Evolutionary conservation across 768 basidiomycete genomes (phyloP).

Genomic region (Phaeotremella skinneri): DNA sequence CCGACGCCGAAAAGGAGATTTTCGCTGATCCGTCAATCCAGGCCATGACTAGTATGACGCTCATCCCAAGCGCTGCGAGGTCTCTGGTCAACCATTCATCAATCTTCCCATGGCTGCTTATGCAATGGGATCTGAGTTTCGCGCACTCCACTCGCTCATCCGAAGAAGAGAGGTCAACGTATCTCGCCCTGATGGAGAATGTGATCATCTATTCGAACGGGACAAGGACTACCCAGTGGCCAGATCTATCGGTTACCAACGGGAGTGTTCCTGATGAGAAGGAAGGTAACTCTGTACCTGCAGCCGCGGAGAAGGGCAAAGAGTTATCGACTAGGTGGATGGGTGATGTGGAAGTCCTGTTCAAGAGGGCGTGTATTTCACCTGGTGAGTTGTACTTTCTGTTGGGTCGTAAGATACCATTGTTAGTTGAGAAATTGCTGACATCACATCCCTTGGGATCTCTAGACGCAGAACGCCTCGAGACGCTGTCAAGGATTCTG

Average conservation of each 20-base stretch:
- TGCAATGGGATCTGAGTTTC: slow-evolving; percentile 55
- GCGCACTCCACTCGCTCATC: slow-evolving; percentile 1
- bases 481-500: slow-evolving; percentile 11
- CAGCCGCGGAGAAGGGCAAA: neutral
- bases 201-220: slow-evolving; percentile 26
- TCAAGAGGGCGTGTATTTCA: slow-evolving; percentile 4
- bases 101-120: slow-evolving; percentile 77
- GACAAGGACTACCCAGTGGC: neutral
- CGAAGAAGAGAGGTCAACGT: slow-evolving; percentile 30
- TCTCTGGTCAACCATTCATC: slow-evolving; percentile 70
- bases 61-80: slow-evolving; percentile 65
- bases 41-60: slow-evolving; percentile 74
- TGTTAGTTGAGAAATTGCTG: neutral
- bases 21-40: slow-evolving; percentile 46
- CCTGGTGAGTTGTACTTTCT: slow-evolving; percentile 7
- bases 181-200: slow-evolving; percentile 52
- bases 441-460: neutral
- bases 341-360: slow-evolving; percentile 14
- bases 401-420: neutral
- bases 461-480: slow-evolving; percentile 10
- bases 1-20: neutral
- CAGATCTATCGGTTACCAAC: too few relatives aligned
- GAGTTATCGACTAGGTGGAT: slow-evolving; percentile 10
- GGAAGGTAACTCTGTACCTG: too few relatives aligned
- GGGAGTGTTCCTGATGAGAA: too few relatives aligned